Conservation (phyloP, 2,329 filamentous ascomycete genomes). For the Phialophora tarda region DNA sequence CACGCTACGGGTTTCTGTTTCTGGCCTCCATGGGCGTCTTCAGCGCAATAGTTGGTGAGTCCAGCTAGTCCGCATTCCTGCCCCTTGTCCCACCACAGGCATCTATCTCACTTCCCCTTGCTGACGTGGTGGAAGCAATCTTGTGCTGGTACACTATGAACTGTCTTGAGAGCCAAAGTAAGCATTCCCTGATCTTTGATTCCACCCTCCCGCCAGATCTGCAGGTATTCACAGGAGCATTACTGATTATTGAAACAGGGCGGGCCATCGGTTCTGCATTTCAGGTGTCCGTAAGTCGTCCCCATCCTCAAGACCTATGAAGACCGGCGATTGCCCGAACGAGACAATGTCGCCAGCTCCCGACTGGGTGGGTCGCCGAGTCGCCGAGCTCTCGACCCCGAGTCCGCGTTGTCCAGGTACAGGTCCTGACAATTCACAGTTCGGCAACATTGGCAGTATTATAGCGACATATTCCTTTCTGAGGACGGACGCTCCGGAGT, state of each 20-base stretch:
- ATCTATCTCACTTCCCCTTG: neutral
- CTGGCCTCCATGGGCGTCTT: neutral
- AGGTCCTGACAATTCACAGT: neutral
- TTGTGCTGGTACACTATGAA: conserved; percentile 11
- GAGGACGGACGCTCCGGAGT: conserved; percentile 2
- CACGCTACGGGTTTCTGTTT: conserved; percentile 1
- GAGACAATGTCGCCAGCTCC: neutral
- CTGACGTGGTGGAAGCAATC: neutral
- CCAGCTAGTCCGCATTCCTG: neutral
- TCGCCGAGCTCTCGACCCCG: neutral
- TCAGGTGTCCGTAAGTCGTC: neutral
- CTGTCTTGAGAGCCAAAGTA: neutral
- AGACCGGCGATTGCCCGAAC: neutral
- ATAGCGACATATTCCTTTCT: conserved; percentile 7
- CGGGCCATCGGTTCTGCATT: conserved; percentile 5
- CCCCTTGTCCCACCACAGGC: neutral
- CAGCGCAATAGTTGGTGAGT: conserved; percentile 4
- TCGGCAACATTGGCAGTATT: conserved; percentile 8
- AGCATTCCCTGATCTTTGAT: neutral
- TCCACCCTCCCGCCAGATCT: neutral
- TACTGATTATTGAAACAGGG: neutral
- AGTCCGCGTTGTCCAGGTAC: neutral
- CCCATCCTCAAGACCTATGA: neutral
- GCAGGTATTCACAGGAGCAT: neutral
- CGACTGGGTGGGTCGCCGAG: neutral